phyloP scores from a whole-genome alignment of 805 yeast species.

The Kluyveromyces lactis region DNA sequence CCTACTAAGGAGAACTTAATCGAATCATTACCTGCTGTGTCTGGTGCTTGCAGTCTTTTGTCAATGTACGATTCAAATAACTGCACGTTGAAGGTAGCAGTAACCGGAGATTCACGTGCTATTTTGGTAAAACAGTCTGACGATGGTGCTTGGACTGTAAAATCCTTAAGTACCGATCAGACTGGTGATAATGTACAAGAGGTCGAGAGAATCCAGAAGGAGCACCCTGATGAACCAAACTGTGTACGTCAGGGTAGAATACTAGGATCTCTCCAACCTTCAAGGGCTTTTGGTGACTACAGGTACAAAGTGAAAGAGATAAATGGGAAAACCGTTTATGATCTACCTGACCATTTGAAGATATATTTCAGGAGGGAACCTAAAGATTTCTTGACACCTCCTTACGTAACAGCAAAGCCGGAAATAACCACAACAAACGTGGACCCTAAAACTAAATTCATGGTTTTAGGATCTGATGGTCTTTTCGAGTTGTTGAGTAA shows the following conservation, averaged over 20 bases:
- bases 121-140: slow-evolving; percentile 65
- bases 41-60: slow-evolving; percentile 90
- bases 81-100: slow-evolving; percentile 74
- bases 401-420: slow-evolving; percentile 96
- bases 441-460: slow-evolving; percentile 63
- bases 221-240: slow-evolving; percentile 87
- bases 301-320: slow-evolving; percentile 72
- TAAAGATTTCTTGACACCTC: slow-evolving; percentile 73
- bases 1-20: slow-evolving; percentile 55
- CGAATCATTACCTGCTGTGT: slow-evolving; percentile 79
- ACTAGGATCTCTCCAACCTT: slow-evolving; percentile 87
- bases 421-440: slow-evolving; percentile 77
- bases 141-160: slow-evolving; percentile 75
- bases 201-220: slow-evolving; percentile 69
- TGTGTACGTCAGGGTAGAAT: slow-evolving; percentile 83
- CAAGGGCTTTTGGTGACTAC: slow-evolving; percentile 96
- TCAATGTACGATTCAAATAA: slow-evolving; percentile 78
- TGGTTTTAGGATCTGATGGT: slow-evolving; percentile 93
- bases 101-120: slow-evolving; percentile 94
- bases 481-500: slow-evolving; percentile 84
- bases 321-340: slow-evolving; percentile 34
- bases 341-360: slow-evolving; percentile 69
- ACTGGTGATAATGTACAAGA: slow-evolving; percentile 89
- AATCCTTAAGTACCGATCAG: slow-evolving; percentile 81
- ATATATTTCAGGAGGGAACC: slow-evolving; percentile 79